Evolutionary conservation across 768 basidiomycete species (phyloP), one percentile per base, ranked within the genome.

Genomic region (Mycena galopus): DNA sequence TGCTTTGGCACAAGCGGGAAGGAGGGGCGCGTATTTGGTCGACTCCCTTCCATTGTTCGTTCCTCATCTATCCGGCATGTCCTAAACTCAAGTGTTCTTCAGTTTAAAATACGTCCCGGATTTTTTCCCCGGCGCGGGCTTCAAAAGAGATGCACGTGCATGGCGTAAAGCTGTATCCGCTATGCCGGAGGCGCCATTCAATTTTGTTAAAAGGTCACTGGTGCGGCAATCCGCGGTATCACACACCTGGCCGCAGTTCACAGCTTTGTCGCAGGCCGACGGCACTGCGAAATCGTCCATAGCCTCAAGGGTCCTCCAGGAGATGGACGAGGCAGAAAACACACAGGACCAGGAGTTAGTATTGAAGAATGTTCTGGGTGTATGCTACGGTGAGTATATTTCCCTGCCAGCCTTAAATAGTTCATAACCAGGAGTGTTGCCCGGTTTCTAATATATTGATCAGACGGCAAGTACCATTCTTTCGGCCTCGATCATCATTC

Each of bases 111-210:
- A 84, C 47, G 59, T 85, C 3, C 85, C 84, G 2, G 73, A 67
- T 6, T 85, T 82, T 80, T 70, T 85, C 55, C 84, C 85, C 44
- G 81, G 82, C 2, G 79, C 79, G 0, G 80, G 76, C 14, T 86
- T 86, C 76, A 79, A 84, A 68, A 74, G 70, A 0, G 75, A 78
- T 50, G 85, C 85, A 5, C 75, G 69, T 16, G 69, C 78, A 14
- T 81, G 81, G 79, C 65, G 62, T 27, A 63, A 75, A 6, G 37
- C 68, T 4, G 76, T 75, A 3, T 17, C 30, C 8, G 63, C 66
- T 8, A 76, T 83, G 77, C 39, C 78, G 9, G 67, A 80, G 2
- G 27, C 63, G 9, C 82, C 82, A 1, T 83, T 74, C 51, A 71
- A 75, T 60, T 66, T 42, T 16, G 70, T 71, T 29, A 65, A 60